phyloP scores from a whole-genome alignment of 1,139 yeast species.

The Pichia cactophila region DNA sequence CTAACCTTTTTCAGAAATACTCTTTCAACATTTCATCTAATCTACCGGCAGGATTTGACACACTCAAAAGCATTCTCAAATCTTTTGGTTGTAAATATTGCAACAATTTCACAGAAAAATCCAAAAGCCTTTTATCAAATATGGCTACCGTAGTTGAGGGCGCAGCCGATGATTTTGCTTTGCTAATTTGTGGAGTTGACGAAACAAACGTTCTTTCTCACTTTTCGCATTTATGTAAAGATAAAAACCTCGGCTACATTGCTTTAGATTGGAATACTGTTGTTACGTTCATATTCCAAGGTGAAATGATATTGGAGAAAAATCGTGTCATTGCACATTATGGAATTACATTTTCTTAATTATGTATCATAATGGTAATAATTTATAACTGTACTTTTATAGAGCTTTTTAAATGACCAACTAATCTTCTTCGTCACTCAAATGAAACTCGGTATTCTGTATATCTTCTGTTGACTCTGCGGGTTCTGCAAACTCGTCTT shows the following conservation, averaged over 20 bases:
- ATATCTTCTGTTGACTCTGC: slow-evolving; percentile 1
- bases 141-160: background rate
- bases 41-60: slow-evolving; percentile 60
- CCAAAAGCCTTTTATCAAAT: slow-evolving; percentile 15
- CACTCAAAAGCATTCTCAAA: slow-evolving; percentile 51
- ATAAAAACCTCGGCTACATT: slow-evolving; percentile 20
- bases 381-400: background rate
- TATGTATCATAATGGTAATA: background rate
- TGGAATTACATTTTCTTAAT: background rate
- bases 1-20: slow-evolving; percentile 37
- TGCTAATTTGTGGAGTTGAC: slow-evolving; percentile 25
- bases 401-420: background rate
- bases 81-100: slow-evolving; percentile 53
- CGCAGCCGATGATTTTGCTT: slow-evolving; percentile 10
- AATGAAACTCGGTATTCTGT: slow-evolving; percentile 7
- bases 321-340: background rate
- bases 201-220: slow-evolving; percentile 39
- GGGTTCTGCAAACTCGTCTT: slow-evolving; percentile 2
- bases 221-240: slow-evolving; percentile 31
- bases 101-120: slow-evolving; percentile 22
- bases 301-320: background rate
- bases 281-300: slow-evolving; percentile 47
- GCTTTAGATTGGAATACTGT: slow-evolving; percentile 68
- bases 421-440: slow-evolving; percentile 11
- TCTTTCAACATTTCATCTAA: slow-evolving; percentile 52